Percentiles rank a stretch among this genome's conserved stretches.
Evolutionary conservation across 768 basidiomycete genomes (phyloP).

Genomic region (Lactarius akahatsu): DNA sequence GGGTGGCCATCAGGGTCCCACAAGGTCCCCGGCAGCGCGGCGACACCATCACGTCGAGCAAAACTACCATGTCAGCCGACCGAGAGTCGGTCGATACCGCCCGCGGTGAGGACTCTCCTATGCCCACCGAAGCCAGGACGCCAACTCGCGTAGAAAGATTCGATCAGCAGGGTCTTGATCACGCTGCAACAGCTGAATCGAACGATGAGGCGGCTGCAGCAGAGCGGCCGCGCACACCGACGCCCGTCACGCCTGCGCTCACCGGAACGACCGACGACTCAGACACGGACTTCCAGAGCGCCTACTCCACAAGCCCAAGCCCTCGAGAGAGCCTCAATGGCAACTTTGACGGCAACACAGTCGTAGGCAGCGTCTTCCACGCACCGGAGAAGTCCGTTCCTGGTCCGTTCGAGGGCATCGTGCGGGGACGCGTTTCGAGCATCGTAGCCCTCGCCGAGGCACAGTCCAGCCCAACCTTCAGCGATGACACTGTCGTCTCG

Average conservation of each 20-base stretch:
- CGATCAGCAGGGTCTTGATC: background rate
- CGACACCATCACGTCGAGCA: conserved; percentile 57
- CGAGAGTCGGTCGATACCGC: conserved; percentile 36
- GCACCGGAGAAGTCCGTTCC: conserved; percentile 34
- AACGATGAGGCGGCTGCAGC: background rate
- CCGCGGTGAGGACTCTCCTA: conserved; percentile 31
- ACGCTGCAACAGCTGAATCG: background rate
- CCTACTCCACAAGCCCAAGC: conserved; percentile 61
- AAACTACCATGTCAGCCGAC: conserved; percentile 37
- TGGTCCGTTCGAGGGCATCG: conserved; percentile 36
- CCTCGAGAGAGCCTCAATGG: conserved; percentile 62
- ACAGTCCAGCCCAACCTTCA: conserved; percentile 41
- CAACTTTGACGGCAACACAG: conserved; percentile 39
- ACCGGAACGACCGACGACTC: conserved; percentile 32
- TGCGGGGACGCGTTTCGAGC: conserved; percentile 58
- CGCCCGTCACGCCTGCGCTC: conserved; percentile 29
- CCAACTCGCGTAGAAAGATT: conserved; percentile 18
- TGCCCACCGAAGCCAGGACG: conserved; percentile 4
- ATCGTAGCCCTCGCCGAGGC: conserved; percentile 39
- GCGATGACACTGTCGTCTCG: conserved; percentile 40
- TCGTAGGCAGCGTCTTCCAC: conserved; percentile 26
- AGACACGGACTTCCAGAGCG: conserved; percentile 75
- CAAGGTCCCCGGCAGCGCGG: conserved; percentile 40
- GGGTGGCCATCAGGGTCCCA: conserved; percentile 30
- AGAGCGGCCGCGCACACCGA: background rate